Percentiles rank a stretch among this genome's conserved stretches.
Conservation (phyloP, 768 basidiomycete genomes). For the Pluteus cervinus region DNA sequence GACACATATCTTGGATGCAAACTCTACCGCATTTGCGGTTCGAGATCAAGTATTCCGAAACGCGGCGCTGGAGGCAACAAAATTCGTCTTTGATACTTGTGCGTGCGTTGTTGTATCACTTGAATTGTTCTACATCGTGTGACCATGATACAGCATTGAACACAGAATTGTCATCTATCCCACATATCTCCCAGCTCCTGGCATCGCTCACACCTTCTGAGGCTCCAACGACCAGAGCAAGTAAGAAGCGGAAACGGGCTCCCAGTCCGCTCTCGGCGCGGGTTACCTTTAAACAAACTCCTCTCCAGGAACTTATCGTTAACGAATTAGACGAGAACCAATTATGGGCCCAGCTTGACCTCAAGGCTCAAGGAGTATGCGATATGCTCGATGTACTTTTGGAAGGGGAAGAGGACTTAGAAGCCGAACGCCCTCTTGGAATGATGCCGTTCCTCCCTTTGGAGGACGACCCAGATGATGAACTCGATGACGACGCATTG, state of each 20-base stretch:
- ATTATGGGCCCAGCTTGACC: conserved; percentile 91
- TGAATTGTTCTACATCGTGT: conserved; percentile 5
- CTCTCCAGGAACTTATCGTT: conserved; percentile 66
- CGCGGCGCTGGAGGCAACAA: conserved; percentile 61
- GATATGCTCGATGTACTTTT: conserved; percentile 61
- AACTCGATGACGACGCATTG: conserved; percentile 25
- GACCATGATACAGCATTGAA: conserved; percentile 44
- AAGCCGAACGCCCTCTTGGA: no score
- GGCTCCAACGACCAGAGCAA: conserved; percentile 72
- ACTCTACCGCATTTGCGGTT: conserved; percentile 48
- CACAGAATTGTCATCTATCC: conserved; percentile 60
- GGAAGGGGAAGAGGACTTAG: conserved; percentile 38
- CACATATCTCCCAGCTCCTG: conserved; percentile 61
- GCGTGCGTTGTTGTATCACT: conserved; percentile 32
- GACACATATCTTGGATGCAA: conserved; percentile 47
- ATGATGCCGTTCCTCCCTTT: no score
- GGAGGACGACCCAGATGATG: conserved; percentile 21
- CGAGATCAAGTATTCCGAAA: conserved; percentile 47
- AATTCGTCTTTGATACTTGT: conserved; percentile 72
- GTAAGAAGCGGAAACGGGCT: conserved; percentile 39
- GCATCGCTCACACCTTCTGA: conserved; percentile 58
- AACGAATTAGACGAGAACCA: conserved; percentile 82
- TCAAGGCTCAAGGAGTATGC: conserved; percentile 67
- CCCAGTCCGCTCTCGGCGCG: conserved; percentile 24
- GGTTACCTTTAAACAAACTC: conserved; percentile 49